Evolutionary conservation across 352 stramenopile genomes (phyloP), one percentile per base, ranked within the genome.

Genomic region (Elongisporangium prolatum): DNA sequence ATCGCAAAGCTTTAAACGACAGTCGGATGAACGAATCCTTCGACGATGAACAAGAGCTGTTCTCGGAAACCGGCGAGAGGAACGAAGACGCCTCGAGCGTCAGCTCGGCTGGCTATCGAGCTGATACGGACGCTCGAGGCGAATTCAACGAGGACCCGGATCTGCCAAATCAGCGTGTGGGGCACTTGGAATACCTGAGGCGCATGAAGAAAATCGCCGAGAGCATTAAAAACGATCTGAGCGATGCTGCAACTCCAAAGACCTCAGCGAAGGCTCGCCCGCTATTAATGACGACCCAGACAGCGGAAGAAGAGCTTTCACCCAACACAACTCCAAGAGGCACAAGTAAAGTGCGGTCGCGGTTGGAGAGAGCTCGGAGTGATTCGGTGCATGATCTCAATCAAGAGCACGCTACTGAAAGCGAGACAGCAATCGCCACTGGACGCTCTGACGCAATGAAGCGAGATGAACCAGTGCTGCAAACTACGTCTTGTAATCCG

Each of bases 181-280:
- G 76, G 52, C 80, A 91, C 60, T 74, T 91, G 76, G 78, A 84
- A 51, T 91, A 89, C 54, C 54, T 91, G 53, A 71, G 77, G 20
- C 65, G 73, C 28, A 88, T 91, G 81, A 87, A 80, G 51, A 72
- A 76, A 40, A 60, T 90, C 2, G 75, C 76, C 13, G 76, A 90
- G 48, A 88, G 57, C 25, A 90, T 90, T 28, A 80, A 81, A 14
- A 68, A 85, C 20, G 80, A 88, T 51, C 52, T 90, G 3, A 61
- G 61, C 48, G 71, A 65, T 20, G 57, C 56, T 13, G 59, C 40
- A 9, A 50, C 54, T 52, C 50, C 16, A 3, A 24, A 37, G 2
- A 44, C 40, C 3, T 48, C 10, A 25, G 9, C 55, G 5, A 63
- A 57, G 22, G 54, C 54, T 48, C 20, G n/a, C n/a, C n/a, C n/a